Conservation (phyloP, 1,139 yeast species). For the Kurtzmaniella quercitrusa region DNA sequence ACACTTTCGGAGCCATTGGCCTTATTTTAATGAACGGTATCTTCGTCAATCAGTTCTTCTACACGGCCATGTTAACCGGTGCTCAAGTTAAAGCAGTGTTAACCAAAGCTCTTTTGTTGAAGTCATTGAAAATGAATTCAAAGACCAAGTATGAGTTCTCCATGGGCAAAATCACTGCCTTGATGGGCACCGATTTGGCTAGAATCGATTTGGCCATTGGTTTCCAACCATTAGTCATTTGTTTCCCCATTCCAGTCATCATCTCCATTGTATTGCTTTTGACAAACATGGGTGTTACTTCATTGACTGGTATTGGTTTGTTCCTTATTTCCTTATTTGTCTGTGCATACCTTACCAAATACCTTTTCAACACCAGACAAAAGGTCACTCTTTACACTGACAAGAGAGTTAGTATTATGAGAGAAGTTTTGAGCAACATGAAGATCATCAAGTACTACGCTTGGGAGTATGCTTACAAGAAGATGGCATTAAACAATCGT, state of each 20-base stretch:
- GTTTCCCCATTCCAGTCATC: slow-evolving; percentile 43
- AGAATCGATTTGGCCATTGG: slow-evolving; percentile 46
- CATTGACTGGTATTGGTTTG: slow-evolving; percentile 42
- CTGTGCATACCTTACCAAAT: slow-evolving; percentile 34
- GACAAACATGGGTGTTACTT: slow-evolving; percentile 33
- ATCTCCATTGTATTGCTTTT: slow-evolving; percentile 36
- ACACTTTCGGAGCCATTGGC: slow-evolving; percentile 36
- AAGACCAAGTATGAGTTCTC: slow-evolving; percentile 33
- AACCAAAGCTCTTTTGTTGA: slow-evolving; percentile 35
- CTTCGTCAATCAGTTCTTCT: slow-evolving; percentile 41
- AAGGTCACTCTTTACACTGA: slow-evolving; percentile 38
- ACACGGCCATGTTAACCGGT: slow-evolving; percentile 44
- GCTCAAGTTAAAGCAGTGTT: slow-evolving; percentile 41
- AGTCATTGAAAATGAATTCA: slow-evolving; percentile 35
- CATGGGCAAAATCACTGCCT: slow-evolving; percentile 38
- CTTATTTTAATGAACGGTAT: slow-evolving; percentile 40
- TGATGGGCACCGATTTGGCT: slow-evolving; percentile 43
- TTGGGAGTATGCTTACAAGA: slow-evolving; percentile 45
- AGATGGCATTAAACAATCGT: slow-evolving; percentile 31
- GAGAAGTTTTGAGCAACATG: slow-evolving; percentile 39
- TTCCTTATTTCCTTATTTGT: slow-evolving; percentile 35
- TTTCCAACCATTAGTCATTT: slow-evolving; percentile 41
- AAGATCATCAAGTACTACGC: slow-evolving; percentile 45
- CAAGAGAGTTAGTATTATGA: slow-evolving; percentile 40
- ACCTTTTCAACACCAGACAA: slow-evolving; percentile 34